Base-by-base conservation (phyloP, 306 rosid species). In the Cucurbita pepo region DNA sequence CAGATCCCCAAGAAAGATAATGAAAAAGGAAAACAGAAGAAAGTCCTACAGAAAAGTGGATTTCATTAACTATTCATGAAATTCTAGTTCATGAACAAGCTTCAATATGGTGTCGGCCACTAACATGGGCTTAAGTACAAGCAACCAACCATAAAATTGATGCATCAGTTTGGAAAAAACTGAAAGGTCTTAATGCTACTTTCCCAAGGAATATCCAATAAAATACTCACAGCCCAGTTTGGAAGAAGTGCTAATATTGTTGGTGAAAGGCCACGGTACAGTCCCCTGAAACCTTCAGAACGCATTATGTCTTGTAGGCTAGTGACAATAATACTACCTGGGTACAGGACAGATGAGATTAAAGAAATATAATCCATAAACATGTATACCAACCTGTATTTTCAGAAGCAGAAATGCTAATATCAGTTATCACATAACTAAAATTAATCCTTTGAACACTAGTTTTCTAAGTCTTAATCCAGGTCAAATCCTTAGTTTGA, bases 211-310 rank as follows among this genome's bases (percentile, higher is more conserved):
- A 10, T 58, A 14, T 58, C 73, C 72, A 58, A 76, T 76, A 36
- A 10, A 81, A 82, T 41, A 91, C 97, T 84, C 89, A 94, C 99
- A 9, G 97, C 97, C 99, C 97, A 94, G 66, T 89, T 94, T 64
- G 99, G 97, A 83, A 94, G 99, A 75, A 90, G 80, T 9, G 99
- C 98, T n/a, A 94, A 69, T 78, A 94, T 76, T 63, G 96, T 94
- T 34, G 98, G 98, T 48, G 98, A 88, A 80, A 94, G 98, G 73
- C 98, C 98, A 50, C 96, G 91, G 81, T 91, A 94, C 91, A 94
- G 22, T 75, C 99, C 99, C 86, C 80, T 81, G 71, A 91, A 75
- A 78, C 99, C 99, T 79, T 94, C 97, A 4, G 85, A 81, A 82
- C 80, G 88, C 71, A 89, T 63, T 76, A 94, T 89, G 77, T 91